Percentiles rank a stretch among this genome's conserved stretches.
These are phyloP conservation scores for Amaranthus palmeri DNA, from an alignment of 148 eudicot genomes.

Conservation along the genomic window DNA sequence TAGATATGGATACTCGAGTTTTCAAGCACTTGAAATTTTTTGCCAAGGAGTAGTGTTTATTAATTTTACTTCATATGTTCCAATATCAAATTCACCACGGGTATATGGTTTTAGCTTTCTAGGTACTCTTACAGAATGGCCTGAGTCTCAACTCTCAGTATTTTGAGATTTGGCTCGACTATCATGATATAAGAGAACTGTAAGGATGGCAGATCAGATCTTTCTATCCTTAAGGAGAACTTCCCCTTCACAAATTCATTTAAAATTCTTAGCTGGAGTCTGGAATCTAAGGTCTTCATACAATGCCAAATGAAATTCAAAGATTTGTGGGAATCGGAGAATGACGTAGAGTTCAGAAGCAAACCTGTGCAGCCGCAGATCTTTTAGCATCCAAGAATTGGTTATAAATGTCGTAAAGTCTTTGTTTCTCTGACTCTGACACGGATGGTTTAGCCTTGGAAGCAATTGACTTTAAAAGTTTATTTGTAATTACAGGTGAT, in stretches of 20 bases:
- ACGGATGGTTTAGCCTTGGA: slow-evolving; percentile 82
- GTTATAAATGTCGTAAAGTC: slow-evolving; percentile 66
- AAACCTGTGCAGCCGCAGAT: slow-evolving; percentile 77
- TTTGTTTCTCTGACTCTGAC: slow-evolving; percentile 71
- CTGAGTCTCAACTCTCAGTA: not conserved
- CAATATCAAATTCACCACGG: not conserved
- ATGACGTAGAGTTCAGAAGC: slow-evolving; percentile 17
- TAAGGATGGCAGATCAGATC: not conserved
- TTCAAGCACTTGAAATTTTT: not conserved
- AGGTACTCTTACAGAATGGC: not conserved
- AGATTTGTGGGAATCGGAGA: not conserved
- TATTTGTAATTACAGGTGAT: slow-evolving; percentile 55
- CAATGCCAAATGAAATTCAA: too few relatives aligned
- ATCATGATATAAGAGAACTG: not conserved
- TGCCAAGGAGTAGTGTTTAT: not conserved
- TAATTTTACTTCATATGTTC: too few relatives aligned
- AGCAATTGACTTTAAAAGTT: slow-evolving; percentile 56
- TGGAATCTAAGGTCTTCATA: too few relatives aligned
- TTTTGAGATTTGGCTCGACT: not conserved
- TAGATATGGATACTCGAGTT: not conserved
- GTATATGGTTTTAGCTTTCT: not conserved
- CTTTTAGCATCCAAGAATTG: slow-evolving; percentile 84
- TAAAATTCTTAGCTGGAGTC: too few relatives aligned
- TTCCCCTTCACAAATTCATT: not conserved
- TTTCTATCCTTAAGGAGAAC: not conserved